Conservation (phyloP, 208 protist species). For the Trypanosoma avium region DNA sequence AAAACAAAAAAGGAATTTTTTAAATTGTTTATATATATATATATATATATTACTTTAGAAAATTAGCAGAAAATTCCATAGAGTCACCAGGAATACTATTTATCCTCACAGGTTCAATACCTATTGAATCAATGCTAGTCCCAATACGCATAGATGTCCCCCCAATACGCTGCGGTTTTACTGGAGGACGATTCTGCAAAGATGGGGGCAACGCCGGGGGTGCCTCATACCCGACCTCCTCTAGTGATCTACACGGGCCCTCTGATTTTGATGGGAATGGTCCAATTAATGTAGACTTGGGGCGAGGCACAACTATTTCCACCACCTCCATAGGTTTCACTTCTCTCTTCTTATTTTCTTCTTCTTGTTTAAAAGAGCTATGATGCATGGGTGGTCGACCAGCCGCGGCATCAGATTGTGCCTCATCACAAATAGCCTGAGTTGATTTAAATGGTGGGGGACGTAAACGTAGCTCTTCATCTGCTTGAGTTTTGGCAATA, state of each 20-base stretch:
- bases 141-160: constrained; percentile 84
- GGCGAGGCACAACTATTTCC: constrained; percentile 69
- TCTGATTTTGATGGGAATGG: constrained; percentile 57
- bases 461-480: constrained; percentile 47
- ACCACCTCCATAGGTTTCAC: constrained; percentile 69
- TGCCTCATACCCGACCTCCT: constrained; percentile 81
- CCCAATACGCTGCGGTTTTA: constrained; percentile 53
- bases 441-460: constrained; percentile 61
- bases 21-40: too few relatives aligned
- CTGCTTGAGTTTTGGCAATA: constrained; percentile 69
- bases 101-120: constrained; percentile 56
- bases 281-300: constrained; percentile 49
- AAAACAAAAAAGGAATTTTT: too few relatives aligned
- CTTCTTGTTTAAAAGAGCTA: constrained; percentile 21
- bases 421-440: constrained; percentile 62
- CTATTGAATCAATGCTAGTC: constrained; percentile 57
- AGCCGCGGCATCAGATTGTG: constrained; percentile 44
- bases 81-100: constrained; percentile 46
- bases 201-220: constrained; percentile 69
- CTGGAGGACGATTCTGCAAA: constrained; percentile 63
- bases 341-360: constrained; percentile 22
- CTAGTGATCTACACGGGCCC: constrained; percentile 75
- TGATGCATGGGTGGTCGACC: constrained; percentile 35
- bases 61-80: constrained; percentile 57
- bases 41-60: too few relatives aligned